Base-by-base conservation (phyloP, 768 basidiomycete genomes). In the Hygrophorus pudorinus region DNA sequence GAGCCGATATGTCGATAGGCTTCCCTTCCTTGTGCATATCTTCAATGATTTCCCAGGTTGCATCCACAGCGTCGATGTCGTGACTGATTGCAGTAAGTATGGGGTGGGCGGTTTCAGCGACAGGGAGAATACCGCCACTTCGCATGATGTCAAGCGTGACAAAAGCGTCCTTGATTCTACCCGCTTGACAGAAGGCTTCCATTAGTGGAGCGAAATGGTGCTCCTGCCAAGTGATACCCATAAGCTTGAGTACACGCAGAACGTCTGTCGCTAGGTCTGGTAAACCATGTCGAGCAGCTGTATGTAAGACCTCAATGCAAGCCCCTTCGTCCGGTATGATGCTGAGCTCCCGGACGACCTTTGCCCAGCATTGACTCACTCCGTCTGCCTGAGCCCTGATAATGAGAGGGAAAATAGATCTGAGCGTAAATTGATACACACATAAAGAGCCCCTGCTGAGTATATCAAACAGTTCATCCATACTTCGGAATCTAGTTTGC, bases 141-240 rank as follows among this genome's bases (percentile, higher is more conserved):
- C 76, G 78, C 76, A 92, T 81, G 43, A 75, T 59, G 14, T 68
- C 57, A 28, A 91, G 62, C 12, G 73, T 66, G 28, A 65, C 56
- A 40, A 92, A 60, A 0, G 85, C 87, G 28, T 85, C 77, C 41
- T 75, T 70, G 34, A 87, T 52, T 34, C 76, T 67, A 1, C 67
- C 66, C 20, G 67, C 70, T 11, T 65, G 71, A 59, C 75, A 76
- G 53, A 83, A 79, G 0, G 87, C 79, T 55, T 90, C 84, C 24
- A 92, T 65, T 16, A 91, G 61, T 2, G 87, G 78, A 1, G 84
- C 76, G 52, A 87, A 78, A 56, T 93, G 90, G 54, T 83, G 63
- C 56, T 91, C 89, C 53, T 69, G 56, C 62, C 74, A 69, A 37
- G 66, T 56, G 11, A 76, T 60, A 12, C 71, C 69, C 6, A 73